Base-by-base conservation (phyloP, 176 grass and related monocot species). In the Lolium rigidum region DNA sequence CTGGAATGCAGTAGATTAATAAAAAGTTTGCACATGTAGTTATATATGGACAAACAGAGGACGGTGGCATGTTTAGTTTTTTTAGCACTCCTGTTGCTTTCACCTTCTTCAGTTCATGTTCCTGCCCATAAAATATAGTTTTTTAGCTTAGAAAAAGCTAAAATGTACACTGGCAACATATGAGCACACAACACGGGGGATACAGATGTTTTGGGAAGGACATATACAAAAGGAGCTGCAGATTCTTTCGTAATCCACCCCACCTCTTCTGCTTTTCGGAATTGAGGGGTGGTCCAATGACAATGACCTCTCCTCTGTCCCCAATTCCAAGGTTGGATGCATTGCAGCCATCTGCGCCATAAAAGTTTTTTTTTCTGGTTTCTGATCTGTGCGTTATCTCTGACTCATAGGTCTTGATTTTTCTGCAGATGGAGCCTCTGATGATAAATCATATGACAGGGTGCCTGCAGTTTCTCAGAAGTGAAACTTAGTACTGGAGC, bases 231-330 rank as follows among this genome's bases (percentile, higher is more conserved):
- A 80, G 83, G 48, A 24, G 68, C 21, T 70, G 41, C 61, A 86
- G 85, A 90, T 95, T 87, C 87, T 95, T 90, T 92, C 76, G 74
- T 90, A 80, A 83, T 90, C 82, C 73, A 80, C 51, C 82, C 72
- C 13, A 67, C 63, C 47, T 86, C 78, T 79, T 65, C 28, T 62
- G 62, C 66, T 85, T 87, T 80, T 76, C 25, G 0, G 15, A 85
- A 81, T 70, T 80, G 83, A 91, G 66, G 61, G 70, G 80, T 95
- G 88, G 80, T 48, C 82, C 91, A 82, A 20, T 86, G 81, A 89
- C 51, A 89, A 43, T 22, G 86, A 90, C 88, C 79, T 69, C 41
- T 90, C 62, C 73, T 70, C 61, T 89, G 84, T 80, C 70, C 55
- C 79, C 76, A 87, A 38, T 90, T 85, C 49, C 84, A 83, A 90